A percentile compares a stretch with the other conserved stretches of the same genome.
Evolutionary conservation across 768 basidiomycete genomes (phyloP).

Genomic region (Mycena alexandri): DNA sequence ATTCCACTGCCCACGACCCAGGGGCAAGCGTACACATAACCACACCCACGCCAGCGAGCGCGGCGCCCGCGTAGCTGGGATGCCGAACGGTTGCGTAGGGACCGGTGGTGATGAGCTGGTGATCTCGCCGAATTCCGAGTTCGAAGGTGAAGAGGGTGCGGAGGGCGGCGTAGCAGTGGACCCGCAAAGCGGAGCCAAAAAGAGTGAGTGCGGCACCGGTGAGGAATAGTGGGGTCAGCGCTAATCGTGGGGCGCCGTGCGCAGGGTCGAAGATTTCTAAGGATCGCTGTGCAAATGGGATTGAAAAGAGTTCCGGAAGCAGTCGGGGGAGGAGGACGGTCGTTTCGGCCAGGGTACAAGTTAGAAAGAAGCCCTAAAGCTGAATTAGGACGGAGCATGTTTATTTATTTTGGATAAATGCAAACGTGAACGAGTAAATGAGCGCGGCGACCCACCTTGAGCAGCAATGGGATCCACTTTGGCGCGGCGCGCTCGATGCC

Average conservation of each 20-base stretch:
- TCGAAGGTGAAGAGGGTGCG: constrained; percentile 47
- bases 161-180: constrained; percentile 46
- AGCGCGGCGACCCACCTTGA: constrained; percentile 41
- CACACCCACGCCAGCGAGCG: constrained; percentile 42
- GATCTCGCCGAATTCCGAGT: constrained; percentile 16
- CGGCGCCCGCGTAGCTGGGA: constrained; percentile 43
- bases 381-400: neutral
- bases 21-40: constrained; percentile 26
- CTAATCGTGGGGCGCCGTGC: neutral
- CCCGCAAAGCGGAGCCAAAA: constrained; percentile 2
- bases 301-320: neutral
- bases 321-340: neutral
- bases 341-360: constrained; percentile 28
- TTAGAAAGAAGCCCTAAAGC: constrained; percentile 39
- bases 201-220: constrained; percentile 13
- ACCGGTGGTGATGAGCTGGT: constrained; percentile 43
- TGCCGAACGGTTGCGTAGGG: constrained; percentile 49
- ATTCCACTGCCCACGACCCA: constrained; percentile 35
- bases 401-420: neutral
- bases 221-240: neutral
- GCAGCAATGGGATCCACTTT: constrained; percentile 30
- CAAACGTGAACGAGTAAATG: constrained; percentile 17
- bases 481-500: constrained; percentile 39
- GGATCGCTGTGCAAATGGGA: neutral
- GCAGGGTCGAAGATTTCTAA: neutral